Conservation (phyloP, 805 yeast species). For the Crinitomyces ghanaensis region DNA sequence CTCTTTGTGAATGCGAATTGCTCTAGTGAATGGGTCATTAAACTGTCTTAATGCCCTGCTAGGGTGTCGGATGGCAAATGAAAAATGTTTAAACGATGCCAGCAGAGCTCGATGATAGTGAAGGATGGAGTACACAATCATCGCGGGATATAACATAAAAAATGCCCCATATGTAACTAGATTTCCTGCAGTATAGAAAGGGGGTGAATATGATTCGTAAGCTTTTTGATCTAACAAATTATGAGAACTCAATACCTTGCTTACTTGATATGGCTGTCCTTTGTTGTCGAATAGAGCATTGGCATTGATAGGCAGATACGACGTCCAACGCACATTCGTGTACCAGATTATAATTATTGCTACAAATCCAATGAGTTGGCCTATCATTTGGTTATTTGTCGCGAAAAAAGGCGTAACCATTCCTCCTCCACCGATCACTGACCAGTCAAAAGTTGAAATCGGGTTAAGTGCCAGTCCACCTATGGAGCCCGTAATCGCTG, state of each 20-base stretch:
- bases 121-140: conserved; percentile 31
- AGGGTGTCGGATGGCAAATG: conserved; percentile 6
- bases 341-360: conserved; percentile 39
- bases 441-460: conserved; percentile 32
- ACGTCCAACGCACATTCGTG: conserved; percentile 46
- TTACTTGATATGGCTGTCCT: conserved; percentile 39
- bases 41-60: conserved; percentile 8
- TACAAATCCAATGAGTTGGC: conserved; percentile 11
- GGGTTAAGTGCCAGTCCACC: conserved; percentile 31
- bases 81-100: conserved; percentile 12
- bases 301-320: conserved; percentile 47
- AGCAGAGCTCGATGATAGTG: conserved; percentile 12
- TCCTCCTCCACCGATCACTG: conserved; percentile 18
- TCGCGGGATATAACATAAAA: conserved; percentile 46
- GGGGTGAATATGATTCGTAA: conserved; percentile 54
- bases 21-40: conserved; percentile 37
- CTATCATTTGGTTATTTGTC: conserved; percentile 8
- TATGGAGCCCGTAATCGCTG: conserved; percentile 50
- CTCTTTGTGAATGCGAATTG: conserved; percentile 38
- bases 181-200: conserved; percentile 46
- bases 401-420: conserved; percentile 13
- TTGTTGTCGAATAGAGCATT: conserved; percentile 41
- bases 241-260: conserved; percentile 31
- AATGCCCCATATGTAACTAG: conserved; percentile 38
- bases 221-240: conserved; percentile 36